phyloP scores from a whole-genome alignment of 2,329 filamentous ascomycete species.

The Xylaria sp. region DNA sequence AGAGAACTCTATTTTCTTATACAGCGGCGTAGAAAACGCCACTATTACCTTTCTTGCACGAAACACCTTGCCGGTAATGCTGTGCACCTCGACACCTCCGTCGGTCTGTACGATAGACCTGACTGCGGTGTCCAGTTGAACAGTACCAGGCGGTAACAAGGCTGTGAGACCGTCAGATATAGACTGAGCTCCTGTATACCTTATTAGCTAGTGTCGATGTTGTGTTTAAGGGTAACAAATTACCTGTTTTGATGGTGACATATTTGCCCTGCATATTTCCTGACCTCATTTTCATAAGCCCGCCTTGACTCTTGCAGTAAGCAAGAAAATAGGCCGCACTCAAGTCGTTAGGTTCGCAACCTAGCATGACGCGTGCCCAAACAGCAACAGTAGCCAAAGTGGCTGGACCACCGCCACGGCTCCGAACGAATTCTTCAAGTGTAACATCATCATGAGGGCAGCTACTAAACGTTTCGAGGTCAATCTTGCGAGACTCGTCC shows the following conservation, averaged over 20 bases:
- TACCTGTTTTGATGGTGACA: conserved; percentile 52
- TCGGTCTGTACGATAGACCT: not conserved
- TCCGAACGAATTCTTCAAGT: conserved; percentile 14
- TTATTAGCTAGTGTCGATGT: not conserved
- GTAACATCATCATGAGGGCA: conserved; percentile 16
- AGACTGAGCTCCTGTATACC: not conserved
- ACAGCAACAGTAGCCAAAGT: conserved; percentile 30
- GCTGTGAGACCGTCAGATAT: not conserved
- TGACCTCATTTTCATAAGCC: conserved; percentile 63
- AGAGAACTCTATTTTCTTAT: conserved; percentile 57
- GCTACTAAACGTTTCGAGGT: not conserved
- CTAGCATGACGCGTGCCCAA: conserved; percentile 46
- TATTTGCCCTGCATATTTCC: conserved; percentile 8
- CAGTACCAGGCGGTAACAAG: not conserved
- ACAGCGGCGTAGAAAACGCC: conserved; percentile 59
- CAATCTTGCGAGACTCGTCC: conserved; percentile 6
- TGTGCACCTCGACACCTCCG: conserved; percentile 44
- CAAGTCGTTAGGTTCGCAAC: conserved; percentile 56
- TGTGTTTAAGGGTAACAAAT: conserved; percentile 43
- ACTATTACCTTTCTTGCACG: conserved; percentile 58
- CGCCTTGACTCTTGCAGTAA: conserved; percentile 64
- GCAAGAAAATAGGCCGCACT: conserved; percentile 65
- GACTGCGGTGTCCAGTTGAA: not conserved
- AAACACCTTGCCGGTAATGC: conserved; percentile 45
- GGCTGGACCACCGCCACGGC: conserved; percentile 36